These are phyloP conservation scores for Penicillium decumbens DNA, from an alignment of 2,329 filamentous ascomycete species.

Conservation along the genomic window DNA sequence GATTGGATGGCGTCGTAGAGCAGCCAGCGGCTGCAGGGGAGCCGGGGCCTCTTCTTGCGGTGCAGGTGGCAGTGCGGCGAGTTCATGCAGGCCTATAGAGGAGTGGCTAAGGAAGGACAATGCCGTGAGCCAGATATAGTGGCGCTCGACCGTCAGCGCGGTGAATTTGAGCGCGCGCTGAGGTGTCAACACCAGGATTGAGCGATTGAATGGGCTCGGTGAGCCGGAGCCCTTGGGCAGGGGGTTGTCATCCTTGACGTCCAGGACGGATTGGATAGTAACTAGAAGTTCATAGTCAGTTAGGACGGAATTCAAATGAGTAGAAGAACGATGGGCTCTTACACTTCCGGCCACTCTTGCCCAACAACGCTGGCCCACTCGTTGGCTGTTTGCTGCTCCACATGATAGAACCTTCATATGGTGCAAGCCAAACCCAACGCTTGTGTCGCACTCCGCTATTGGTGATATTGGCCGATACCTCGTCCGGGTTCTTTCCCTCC, in stretches of 20 bases:
- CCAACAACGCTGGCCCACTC: constrained; percentile 79
- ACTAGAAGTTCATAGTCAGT: constrained; percentile 51
- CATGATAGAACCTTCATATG: constrained; percentile 91
- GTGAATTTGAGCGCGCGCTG: constrained; percentile 95
- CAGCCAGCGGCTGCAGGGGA: constrained; percentile 44
- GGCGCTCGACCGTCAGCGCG: constrained; percentile 72
- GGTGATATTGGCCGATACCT: constrained; percentile 65
- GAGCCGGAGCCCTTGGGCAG: constrained; percentile 63
- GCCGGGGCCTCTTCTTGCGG: constrained; percentile 39
- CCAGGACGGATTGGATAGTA: constrained; percentile 88
- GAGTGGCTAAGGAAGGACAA: constrained; percentile 93
- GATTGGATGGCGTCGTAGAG: constrained; percentile 57
- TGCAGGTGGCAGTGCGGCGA: constrained; percentile 56
- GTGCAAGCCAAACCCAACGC: constrained; percentile 97
- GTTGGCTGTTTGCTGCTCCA: constrained; percentile 98
- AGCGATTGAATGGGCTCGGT: constrained; percentile 71
- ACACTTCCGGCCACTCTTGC: constrained; percentile 93
- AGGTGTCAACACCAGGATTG: constrained; percentile 90
- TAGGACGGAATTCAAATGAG: neutral
- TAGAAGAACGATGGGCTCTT: constrained; percentile 45
- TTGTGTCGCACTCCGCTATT: constrained; percentile 72
- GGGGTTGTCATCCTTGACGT: constrained; percentile 91
- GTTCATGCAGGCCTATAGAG: constrained; percentile 71
- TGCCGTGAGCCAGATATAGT: constrained; percentile 92
- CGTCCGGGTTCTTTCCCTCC: constrained; percentile 57